Evolutionary conservation across 2,329 filamentous ascomycete species (phyloP).

Genomic region (Septoria petroselini): DNA sequence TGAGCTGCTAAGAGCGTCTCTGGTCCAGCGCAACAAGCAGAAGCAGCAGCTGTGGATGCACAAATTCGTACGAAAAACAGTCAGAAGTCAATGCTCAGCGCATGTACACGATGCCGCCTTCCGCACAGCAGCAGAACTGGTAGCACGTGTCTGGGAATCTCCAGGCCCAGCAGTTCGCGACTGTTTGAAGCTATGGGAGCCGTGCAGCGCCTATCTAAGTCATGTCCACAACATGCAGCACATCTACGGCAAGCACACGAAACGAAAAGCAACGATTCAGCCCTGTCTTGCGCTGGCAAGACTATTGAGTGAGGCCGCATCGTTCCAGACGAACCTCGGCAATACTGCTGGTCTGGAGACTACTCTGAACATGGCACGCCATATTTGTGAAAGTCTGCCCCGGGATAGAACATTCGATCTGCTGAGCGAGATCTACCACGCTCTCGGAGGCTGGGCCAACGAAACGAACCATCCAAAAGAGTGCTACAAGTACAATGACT

Average conservation of each 20-base stretch:
- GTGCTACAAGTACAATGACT: slow-evolving; percentile 5
- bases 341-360: slow-evolving; percentile 3
- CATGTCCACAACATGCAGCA: slow-evolving; percentile 9
- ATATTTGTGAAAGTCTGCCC: neutral
- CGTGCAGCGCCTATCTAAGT: neutral
- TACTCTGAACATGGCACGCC: slow-evolving; percentile 1
- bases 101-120: neutral
- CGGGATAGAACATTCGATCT: slow-evolving; percentile 2
- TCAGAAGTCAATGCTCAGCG: neutral
- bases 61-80: slow-evolving; percentile 1
- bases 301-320: neutral
- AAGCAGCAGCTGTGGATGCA: slow-evolving; percentile 15
- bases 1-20: neutral
- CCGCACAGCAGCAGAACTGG: neutral
- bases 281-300: neutral
- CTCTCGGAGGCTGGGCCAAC: slow-evolving; percentile 13
- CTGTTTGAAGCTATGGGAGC: slow-evolving; percentile 7
- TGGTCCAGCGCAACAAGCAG: slow-evolving; percentile 1
- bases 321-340: neutral
- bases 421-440: slow-evolving; percentile 6
- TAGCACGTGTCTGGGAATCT: neutral
- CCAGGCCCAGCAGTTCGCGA: neutral
- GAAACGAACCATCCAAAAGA: slow-evolving; percentile 12
- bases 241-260: neutral
- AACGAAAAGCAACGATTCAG: too few species aligned